phyloP scores from a whole-genome alignment of 768 basidiomycete genomes.

The Suillus subaureus region DNA sequence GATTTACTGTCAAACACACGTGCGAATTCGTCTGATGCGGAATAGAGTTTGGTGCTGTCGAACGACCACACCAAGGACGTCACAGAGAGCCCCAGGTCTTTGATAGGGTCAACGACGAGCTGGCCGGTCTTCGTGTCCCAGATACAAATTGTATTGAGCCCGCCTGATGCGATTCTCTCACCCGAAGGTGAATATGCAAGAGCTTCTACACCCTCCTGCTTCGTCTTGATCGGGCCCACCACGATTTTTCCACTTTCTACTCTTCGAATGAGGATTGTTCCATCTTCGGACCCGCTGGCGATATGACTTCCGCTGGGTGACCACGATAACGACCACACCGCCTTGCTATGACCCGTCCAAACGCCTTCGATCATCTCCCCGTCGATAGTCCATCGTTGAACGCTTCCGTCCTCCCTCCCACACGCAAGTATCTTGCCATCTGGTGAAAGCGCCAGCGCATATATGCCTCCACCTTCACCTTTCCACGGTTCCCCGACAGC shows the following conservation, averaged over 20 bases:
- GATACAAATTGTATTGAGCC: neutral
- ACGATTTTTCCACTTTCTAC: neutral
- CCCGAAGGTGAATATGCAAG: neutral
- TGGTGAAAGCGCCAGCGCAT: neutral
- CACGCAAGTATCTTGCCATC: neutral
- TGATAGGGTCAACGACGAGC: neutral
- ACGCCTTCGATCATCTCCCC: neutral
- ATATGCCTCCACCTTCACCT: neutral
- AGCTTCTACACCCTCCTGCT: neutral
- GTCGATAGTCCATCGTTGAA: neutral
- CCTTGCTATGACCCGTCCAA: neutral
- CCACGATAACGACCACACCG: neutral
- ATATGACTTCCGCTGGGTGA: neutral
- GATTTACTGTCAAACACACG: neutral
- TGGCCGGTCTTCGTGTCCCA: neutral
- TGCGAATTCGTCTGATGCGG: neutral
- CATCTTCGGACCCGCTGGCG: neutral
- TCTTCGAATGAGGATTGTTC: neutral
- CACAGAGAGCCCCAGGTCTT: neutral
- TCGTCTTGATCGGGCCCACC: neutral
- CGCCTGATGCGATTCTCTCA: neutral
- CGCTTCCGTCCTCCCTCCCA: neutral
- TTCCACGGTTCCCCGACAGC: neutral
- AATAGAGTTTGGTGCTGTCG: neutral
- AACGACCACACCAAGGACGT: neutral